phyloP scores from a whole-genome alignment of 2,329 filamentous ascomycete genomes.

The Cylindrodendrum hubeiense region DNA sequence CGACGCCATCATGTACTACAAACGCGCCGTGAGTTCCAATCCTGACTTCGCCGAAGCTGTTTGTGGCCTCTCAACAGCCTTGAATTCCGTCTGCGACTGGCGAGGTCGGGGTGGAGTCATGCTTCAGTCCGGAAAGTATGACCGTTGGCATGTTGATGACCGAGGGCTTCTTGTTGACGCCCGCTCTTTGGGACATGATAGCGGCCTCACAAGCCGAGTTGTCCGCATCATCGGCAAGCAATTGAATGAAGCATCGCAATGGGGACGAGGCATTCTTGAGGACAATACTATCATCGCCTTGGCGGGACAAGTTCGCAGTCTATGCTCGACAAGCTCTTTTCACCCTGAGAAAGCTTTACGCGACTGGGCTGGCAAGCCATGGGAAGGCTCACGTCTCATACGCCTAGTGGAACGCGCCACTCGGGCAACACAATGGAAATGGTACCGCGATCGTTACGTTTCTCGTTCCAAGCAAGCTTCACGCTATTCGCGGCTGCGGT shows the following conservation, averaged over 20 bases:
- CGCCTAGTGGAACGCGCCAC: conserved; percentile 87
- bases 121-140: conserved; percentile 77
- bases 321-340: conserved; percentile 52
- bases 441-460: conserved; percentile 88
- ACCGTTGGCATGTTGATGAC: conserved; percentile 94
- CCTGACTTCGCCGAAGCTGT: conserved; percentile 97
- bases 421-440: conserved; percentile 82
- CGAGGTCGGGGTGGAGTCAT: conserved; percentile 87
- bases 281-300: conserved; percentile 65
- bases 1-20: conserved; percentile 94
- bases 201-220: conserved; percentile 90
- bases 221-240: conserved; percentile 92
- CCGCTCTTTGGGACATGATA: conserved; percentile 67
- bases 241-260: conserved; percentile 84
- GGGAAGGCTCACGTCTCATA: conserved; percentile 90
- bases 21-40: conserved; percentile 88
- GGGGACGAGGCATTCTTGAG: conserved; percentile 81
- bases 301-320: conserved; percentile 57
- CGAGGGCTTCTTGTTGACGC: conserved; percentile 85
- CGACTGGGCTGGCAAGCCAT: conserved; percentile 79
- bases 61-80: conserved; percentile 91
- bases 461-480: conserved; percentile 64
- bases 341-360: conserved; percentile 57
- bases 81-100: conserved; percentile 98
- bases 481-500: conserved; percentile 77